Evolutionary conservation across 2,329 filamentous ascomycete genomes (phyloP), one percentile per base, ranked within the genome.

Genomic region (Arthroderma sp.): DNA sequence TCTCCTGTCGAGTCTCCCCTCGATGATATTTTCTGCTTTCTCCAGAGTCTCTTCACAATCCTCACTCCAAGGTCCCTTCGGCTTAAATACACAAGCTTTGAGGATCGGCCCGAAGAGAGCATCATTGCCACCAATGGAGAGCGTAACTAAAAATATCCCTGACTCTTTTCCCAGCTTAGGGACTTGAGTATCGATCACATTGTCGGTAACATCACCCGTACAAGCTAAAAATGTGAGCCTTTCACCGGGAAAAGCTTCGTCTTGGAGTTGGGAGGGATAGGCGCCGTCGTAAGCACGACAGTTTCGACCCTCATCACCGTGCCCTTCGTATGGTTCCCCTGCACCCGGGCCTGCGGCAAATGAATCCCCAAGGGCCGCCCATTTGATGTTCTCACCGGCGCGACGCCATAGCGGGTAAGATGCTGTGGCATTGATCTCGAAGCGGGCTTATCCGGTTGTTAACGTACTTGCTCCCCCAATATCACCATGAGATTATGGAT

Each of bases 91-190:
- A 22, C 36, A 38, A 6, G 36, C 36, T 15, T 9, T 38, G 15
- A 38, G 36, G 7, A 38, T 22, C 15, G 36, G 7, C 6, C 7
- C 6, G 15, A 38, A 38, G 7, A 9, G 8, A 9, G 15, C 8
- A 22, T 38, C 36, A 38, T 38, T 38, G 15, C 36, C 36, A 6
- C 36, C 36, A 38, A 38, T 38, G 36, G 36, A 38, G 6, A 38
- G 15, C 7, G 36, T 38, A 8, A 22, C 36, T 7, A 34, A n/a
- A n/a, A 6, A 6, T 34, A 7, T 6, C 32, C n/a, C n/a, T 7
- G 6, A n/a, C 32, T 34, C 32, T 7, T 34, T 6, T 7, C n/a
- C 32, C 8, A 8, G 15, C 15, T 38, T 38, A 22, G 36, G 36
- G 6, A 9, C 15, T 22, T 38, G 36, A 7, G 8, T 8, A 6